Evolutionary conservation across 495 filamentous ascomycete genomes (phyloP).

Genomic region (Neohortaea acidophila): DNA sequence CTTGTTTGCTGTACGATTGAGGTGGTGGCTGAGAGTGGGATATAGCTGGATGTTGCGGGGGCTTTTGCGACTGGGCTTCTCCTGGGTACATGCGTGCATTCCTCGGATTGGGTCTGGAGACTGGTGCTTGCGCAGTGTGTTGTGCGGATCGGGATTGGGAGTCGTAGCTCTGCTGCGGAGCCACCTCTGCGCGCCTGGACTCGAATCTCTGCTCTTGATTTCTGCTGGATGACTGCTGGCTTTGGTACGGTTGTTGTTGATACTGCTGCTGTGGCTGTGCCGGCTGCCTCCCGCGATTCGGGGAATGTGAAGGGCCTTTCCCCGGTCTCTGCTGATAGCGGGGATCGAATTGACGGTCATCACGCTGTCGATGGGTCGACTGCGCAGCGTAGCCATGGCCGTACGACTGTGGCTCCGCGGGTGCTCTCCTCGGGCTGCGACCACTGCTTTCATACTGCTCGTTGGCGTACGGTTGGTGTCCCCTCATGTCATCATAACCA

Average conservation of each 20-base stretch:
- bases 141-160: no score
- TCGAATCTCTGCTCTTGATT: no score
- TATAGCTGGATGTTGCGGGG: constrained; percentile 1
- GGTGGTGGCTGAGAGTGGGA: constrained; percentile 1
- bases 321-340: constrained; percentile 11
- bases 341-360: constrained; percentile 11
- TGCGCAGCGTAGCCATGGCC: no score
- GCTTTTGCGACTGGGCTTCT: background rate
- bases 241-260: background rate
- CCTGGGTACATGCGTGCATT: background rate
- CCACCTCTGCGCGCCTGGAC: no score
- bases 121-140: background rate
- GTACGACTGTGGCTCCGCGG: background rate
- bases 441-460: background rate
- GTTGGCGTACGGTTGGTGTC: no score
- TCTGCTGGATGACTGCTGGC: no score
- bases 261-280: constrained; percentile 1
- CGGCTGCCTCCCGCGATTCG: constrained; percentile 1
- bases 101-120: background rate
- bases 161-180: no score
- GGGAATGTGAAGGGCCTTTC: background rate
- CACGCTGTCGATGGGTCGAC: background rate
- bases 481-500: no score
- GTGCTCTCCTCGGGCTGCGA: background rate
- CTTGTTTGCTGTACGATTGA: background rate